These are phyloP conservation scores for Ophiocordyceps camponoti-saundersi DNA, from an alignment of 2,329 filamentous ascomycete species.

Conservation along the genomic window DNA sequence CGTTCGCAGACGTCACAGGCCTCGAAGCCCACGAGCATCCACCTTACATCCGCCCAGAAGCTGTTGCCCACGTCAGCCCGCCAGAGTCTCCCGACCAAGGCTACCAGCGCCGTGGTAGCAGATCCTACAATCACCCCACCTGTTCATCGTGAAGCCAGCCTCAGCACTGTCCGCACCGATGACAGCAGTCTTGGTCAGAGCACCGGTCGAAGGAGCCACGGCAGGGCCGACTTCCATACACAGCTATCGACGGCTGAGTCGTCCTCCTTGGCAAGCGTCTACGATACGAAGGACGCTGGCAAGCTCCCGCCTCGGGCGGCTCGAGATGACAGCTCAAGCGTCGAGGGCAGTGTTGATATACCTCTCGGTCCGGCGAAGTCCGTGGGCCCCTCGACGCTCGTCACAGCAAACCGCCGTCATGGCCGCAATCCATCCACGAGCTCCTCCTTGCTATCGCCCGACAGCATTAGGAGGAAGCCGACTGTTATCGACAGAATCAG, in stretches of 20 bases:
- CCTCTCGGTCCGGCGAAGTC: slow-evolving; percentile 25
- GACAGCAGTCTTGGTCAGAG: slow-evolving; percentile 21
- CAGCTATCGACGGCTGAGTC: slow-evolving; percentile 17
- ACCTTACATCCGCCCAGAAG: slow-evolving; percentile 27
- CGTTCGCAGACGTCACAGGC: slow-evolving; percentile 22
- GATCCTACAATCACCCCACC: slow-evolving; percentile 30
- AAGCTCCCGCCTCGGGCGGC: slow-evolving; percentile 16
- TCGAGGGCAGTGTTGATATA: slow-evolving; percentile 26
- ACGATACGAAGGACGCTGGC: slow-evolving; percentile 20
- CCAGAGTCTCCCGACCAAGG: slow-evolving; percentile 24
- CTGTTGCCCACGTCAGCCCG: slow-evolving; percentile 17
- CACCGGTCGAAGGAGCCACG: slow-evolving; percentile 23
- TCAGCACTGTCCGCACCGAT: slow-evolving; percentile 23
- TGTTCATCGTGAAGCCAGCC: slow-evolving; percentile 28
- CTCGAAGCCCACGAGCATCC: slow-evolving; percentile 30
- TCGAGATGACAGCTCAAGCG: slow-evolving; percentile 25
- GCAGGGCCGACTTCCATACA: slow-evolving; percentile 22
- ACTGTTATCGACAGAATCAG: slow-evolving; percentile 39
- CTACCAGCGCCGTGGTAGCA: slow-evolving; percentile 22
- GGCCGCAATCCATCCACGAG: slow-evolving; percentile 15
- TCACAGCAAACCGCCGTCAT: slow-evolving; percentile 17
- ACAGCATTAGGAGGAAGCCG: slow-evolving; percentile 25
- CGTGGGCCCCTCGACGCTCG: slow-evolving; percentile 10
- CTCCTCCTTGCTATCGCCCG: slow-evolving; percentile 18
- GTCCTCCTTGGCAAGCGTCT: slow-evolving; percentile 13